Evolutionary conservation across 441 rosid genomes (phyloP).

Genomic region (Populus trichocarpa): DNA sequence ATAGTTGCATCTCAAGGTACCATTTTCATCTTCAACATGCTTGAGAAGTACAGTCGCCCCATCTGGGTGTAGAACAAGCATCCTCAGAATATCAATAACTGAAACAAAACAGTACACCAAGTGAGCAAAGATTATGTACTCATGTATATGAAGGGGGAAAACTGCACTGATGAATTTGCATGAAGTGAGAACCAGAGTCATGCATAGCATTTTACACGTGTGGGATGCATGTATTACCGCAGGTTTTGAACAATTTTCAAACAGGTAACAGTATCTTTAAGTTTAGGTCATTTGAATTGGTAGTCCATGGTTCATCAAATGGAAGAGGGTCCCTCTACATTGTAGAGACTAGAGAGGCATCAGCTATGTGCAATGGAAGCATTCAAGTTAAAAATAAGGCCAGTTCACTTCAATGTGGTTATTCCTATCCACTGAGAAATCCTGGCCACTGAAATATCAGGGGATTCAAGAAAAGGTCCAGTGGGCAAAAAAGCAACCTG

Average conservation of each 20-base stretch:
- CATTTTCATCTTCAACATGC: constrained; percentile 59
- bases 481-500: not conserved
- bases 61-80: constrained; percentile 86
- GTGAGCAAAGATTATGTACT: constrained; percentile 2
- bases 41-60: constrained; percentile 68
- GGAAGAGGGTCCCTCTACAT: not conserved
- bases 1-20: constrained; percentile 31
- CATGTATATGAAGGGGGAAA: not conserved
- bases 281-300: not conserved
- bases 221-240: not conserved
- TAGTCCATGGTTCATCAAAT: not conserved
- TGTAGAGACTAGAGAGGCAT: not conserved
- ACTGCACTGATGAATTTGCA: not conserved
- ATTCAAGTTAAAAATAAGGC: not conserved
- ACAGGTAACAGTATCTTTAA: not conserved
- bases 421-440: not conserved
- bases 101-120: constrained; percentile 30
- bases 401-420: not conserved
- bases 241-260: not conserved
- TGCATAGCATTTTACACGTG: not conserved
- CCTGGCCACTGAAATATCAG: not conserved
- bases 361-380: not conserved
- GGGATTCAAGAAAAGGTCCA: not conserved
- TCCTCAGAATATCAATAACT: constrained; percentile 88
- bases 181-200: not conserved